Evolutionary conservation across 2,329 filamentous ascomycete species (phyloP), one percentile per base, ranked within the genome.

Genomic region (Sphaerulina vaccinii): DNA sequence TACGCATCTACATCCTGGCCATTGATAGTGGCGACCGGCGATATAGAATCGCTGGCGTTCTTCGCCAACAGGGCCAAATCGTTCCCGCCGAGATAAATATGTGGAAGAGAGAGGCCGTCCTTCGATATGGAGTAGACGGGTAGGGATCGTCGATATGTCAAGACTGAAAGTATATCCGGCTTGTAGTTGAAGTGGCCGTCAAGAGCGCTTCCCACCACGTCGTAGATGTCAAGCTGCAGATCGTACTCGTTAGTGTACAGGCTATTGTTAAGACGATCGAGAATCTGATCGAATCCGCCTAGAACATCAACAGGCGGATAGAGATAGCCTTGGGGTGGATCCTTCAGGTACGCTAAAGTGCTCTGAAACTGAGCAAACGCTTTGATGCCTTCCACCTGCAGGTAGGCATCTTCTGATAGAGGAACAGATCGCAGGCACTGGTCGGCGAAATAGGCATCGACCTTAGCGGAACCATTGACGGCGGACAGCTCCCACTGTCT

Each of bases 151-250:
- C 68, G 0, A 42, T 72, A 72, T 10, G 65, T 63, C 59, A 73
- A 71, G 7, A 67, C 67, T 3, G 60, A 62, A n/a, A 68, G 57
- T 36, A 73, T 70, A 41, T 71, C 69, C 0, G 69, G 64, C 11
- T 64, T 60, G 55, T 66, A 73, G 11, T 57, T 57, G 15, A 73
- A 67, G 56, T 74, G 71, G 13, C 70, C 71, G 55, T 74, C 72
- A 49, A 73, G 69, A 2, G 68, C 71, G 10, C 63, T 61, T 15
- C 58, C 61, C 42, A 73, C 65, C 0, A 73, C 58, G n/a, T 57
- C 59, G 52, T 61, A 64, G 44, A 74, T 58, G 32, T 68, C 63
- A 39, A 65, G 49, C 54, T 75, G 70, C 19, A 74, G 71, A 3
- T 72, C 70, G 48, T 73, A 74, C 40, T 74, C 72, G 16, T 59